A percentile compares a stretch with the other conserved stretches of the same genome.
Evolutionary conservation across 228 moss, liverwort and hornwort genomes (phyloP).

Genomic region (Sphagnum magellanicum): DNA sequence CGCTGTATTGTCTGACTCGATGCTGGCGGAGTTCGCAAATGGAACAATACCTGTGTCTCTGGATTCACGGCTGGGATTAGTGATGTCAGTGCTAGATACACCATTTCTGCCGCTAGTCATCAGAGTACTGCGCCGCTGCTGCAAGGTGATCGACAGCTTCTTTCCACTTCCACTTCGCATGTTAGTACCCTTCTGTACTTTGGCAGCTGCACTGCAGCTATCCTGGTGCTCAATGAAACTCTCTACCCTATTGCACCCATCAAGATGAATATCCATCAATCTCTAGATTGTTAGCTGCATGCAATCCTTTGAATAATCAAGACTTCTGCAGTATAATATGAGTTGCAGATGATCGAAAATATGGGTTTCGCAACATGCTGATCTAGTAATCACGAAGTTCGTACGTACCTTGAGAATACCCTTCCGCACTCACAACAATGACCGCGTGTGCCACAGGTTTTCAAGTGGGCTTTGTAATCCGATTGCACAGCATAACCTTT

Average conservation of each 20-base stretch:
- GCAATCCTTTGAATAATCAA: no score
- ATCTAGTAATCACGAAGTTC: no score
- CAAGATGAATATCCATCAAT: not conserved
- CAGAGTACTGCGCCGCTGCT: conserved; percentile 18
- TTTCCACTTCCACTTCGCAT: conserved; percentile 15
- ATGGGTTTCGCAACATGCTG: no score
- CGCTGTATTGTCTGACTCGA: conserved; percentile 7
- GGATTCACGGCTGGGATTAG: conserved; percentile 26
- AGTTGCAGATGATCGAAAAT: no score
- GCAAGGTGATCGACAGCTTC: conserved; percentile 17
- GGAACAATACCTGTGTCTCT: conserved; percentile 47
- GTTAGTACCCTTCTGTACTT: conserved; percentile 24
- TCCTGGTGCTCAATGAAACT: conserved; percentile 83
- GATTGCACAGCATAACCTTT: conserved; percentile 77
- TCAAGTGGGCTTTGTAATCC: conserved; percentile 73
- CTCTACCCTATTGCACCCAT: conserved; percentile 40
- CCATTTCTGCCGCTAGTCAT: not conserved
- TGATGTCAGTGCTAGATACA: not conserved
- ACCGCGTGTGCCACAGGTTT: conserved; percentile 73
- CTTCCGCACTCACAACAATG: conserved; percentile 79
- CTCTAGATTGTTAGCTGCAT: no score
- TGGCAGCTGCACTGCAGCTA: conserved; percentile 34
- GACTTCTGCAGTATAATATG: no score
- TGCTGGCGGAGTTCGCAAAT: conserved; percentile 32
- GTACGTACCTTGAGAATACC: conserved; percentile 55